Evolutionary conservation across 768 basidiomycete genomes (phyloP).

Genomic region (Rhodotorula babjevae): DNA sequence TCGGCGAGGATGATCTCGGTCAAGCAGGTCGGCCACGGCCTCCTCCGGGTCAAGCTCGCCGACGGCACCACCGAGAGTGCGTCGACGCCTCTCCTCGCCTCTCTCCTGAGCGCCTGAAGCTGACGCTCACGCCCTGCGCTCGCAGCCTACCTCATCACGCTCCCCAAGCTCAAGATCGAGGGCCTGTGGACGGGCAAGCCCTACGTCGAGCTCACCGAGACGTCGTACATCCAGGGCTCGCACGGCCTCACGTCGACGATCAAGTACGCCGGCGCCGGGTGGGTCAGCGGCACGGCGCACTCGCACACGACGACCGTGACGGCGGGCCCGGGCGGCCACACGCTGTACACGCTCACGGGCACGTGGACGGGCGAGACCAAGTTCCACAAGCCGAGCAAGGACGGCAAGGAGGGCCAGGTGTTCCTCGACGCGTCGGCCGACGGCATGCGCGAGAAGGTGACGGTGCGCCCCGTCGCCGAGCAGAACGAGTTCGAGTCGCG

Average conservation of each 20-base stretch:
- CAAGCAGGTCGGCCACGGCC: conserved; percentile 90
- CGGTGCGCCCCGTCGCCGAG: conserved; percentile 56
- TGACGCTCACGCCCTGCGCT: conserved; percentile 36
- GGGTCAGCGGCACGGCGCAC: conserved; percentile 47
- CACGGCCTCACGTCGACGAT: conserved; percentile 55
- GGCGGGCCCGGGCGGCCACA: conserved; percentile 43
- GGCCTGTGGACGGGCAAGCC: conserved; percentile 51
- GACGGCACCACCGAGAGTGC: conserved; percentile 56
- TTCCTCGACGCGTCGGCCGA: conserved; percentile 71
- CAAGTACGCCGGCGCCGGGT: conserved; percentile 86
- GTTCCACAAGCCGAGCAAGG: conserved; percentile 48
- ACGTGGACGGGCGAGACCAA: conserved; percentile 61
- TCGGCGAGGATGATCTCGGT: conserved; percentile 63
- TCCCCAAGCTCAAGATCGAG: conserved; percentile 86
- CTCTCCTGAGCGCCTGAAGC: neutral
- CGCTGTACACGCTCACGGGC: conserved; percentile 64
- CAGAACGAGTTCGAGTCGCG: conserved; percentile 80
- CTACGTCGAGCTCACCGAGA: conserved; percentile 35
- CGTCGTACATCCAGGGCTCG: conserved; percentile 67
- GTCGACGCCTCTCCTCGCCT: neutral
- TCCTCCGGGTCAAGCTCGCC: conserved; percentile 64
- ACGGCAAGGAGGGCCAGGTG: conserved; percentile 49
- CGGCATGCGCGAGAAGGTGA: conserved; percentile 68
- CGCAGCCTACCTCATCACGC: conserved; percentile 70
- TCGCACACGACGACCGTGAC: conserved; percentile 70